Evolutionary conservation across 768 basidiomycete genomes (phyloP).

Genomic region (Auriculariales sp.): DNA sequence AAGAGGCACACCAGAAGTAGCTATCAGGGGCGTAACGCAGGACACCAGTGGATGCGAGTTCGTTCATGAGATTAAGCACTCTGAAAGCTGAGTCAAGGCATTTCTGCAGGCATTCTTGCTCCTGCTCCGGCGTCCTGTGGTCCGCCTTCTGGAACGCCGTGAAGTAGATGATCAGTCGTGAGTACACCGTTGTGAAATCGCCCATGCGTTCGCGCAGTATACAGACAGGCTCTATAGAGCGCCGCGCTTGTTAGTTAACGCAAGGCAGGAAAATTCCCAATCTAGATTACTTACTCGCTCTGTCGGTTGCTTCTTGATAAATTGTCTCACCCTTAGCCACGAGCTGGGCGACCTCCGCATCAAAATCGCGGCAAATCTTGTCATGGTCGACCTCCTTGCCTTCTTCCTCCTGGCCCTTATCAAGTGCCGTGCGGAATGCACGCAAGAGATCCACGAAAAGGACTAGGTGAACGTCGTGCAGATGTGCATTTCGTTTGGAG

Average conservation of each 20-base stretch:
- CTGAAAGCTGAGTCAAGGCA: slow-evolving; percentile 41
- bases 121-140: slow-evolving; percentile 22
- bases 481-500: slow-evolving; percentile 10
- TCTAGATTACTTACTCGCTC: slow-evolving; percentile 3
- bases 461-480: slow-evolving; percentile 23
- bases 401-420: slow-evolving; percentile 7
- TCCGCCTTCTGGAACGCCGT: slow-evolving; percentile 36
- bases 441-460: slow-evolving; percentile 38
- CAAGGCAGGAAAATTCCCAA: slow-evolving; percentile 10
- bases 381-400: neutral
- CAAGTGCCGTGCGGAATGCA: slow-evolving; percentile 31
- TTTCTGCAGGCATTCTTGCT: slow-evolving; percentile 28
- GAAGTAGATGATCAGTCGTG: slow-evolving; percentile 42
- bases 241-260: neutral
- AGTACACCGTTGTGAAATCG: slow-evolving; percentile 17
- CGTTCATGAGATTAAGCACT: slow-evolving; percentile 38
- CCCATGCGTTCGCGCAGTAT: neutral
- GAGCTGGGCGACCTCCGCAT: neutral
- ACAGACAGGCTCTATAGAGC: neutral
- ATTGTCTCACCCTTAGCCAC: neutral
- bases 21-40: slow-evolving; percentile 40
- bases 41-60: slow-evolving; percentile 36
- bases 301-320: slow-evolving; percentile 1
- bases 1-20: slow-evolving; percentile 26
- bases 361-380: slow-evolving; percentile 1